phyloP scores from a whole-genome alignment of 257 asterid genomes.

The Rhazya stricta region DNA sequence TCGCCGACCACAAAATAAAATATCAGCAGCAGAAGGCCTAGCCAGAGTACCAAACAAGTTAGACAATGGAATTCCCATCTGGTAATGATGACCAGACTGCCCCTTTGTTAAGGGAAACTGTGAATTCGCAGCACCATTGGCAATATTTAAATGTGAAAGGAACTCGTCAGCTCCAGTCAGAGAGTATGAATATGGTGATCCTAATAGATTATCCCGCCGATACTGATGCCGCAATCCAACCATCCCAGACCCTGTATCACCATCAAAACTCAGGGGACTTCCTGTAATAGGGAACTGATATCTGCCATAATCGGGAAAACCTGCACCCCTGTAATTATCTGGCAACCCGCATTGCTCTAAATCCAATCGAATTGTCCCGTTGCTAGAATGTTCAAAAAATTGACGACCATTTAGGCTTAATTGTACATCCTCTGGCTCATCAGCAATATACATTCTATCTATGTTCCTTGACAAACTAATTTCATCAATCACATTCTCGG shows the following conservation, averaged over 20 bases:
- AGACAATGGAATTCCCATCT: conserved; percentile 32
- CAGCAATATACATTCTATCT: conserved; percentile 42
- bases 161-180: conserved; percentile 25
- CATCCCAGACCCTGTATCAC: conserved; percentile 27
- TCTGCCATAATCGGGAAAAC: conserved; percentile 30
- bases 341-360: conserved; percentile 24
- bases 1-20: conserved; percentile 21
- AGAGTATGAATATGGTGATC: conserved; percentile 27
- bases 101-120: conserved; percentile 26
- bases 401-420: conserved; percentile 25
- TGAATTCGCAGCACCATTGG: conserved; percentile 26
- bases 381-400: conserved; percentile 25
- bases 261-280: conserved; percentile 26
- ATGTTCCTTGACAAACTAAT: conserved; percentile 38
- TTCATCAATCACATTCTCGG: conserved; percentile 32
- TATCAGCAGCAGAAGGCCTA: conserved; percentile 29
- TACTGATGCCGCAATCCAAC: conserved; percentile 33
- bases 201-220: conserved; percentile 22
- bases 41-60: conserved; percentile 26
- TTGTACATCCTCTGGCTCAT: conserved; percentile 32
- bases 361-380: conserved; percentile 23
- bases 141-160: conserved; percentile 26
- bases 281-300: conserved; percentile 31
- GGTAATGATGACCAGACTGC: conserved; percentile 24
- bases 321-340: conserved; percentile 21